phyloP scores from a whole-genome alignment of 306 rosid genomes.

The Mimosa pudica region DNA sequence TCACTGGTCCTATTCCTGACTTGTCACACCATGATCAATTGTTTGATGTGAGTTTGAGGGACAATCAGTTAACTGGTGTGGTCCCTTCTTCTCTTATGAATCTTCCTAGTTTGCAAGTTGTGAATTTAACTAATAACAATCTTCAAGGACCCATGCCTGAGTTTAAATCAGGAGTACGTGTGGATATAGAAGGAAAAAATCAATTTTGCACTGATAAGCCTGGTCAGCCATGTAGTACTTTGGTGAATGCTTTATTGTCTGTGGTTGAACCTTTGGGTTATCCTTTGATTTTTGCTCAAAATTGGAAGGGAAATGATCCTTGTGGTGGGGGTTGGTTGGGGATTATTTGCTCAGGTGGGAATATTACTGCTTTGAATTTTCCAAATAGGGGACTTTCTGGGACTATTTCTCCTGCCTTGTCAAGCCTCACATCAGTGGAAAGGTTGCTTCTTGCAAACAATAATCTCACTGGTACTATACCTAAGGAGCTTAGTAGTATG shows the following conservation, averaged over 20 bases:
- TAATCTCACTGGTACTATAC: constrained; percentile 56
- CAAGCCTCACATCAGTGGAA: constrained; percentile 43
- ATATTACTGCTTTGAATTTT: constrained; percentile 59
- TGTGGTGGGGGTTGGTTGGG: constrained; percentile 63
- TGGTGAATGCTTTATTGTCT: constrained; percentile 53
- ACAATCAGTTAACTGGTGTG: constrained; percentile 72
- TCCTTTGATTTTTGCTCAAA: constrained; percentile 60
- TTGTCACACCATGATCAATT: constrained; percentile 42
- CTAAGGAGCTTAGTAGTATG: constrained; percentile 57
- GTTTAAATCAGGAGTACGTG: constrained; percentile 40
- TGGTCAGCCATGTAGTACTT: constrained; percentile 54
- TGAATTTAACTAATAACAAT: constrained; percentile 68
- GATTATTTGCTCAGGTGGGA: constrained; percentile 42
- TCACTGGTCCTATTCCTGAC: constrained; percentile 84
- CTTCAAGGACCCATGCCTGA: constrained; percentile 77
- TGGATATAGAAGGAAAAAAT: constrained; percentile 49
- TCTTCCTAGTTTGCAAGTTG: constrained; percentile 41
- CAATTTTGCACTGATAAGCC: constrained; percentile 48
- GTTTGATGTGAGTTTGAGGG: constrained; percentile 51
- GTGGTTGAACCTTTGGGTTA: constrained; percentile 52
- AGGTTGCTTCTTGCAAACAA: constrained; percentile 56
- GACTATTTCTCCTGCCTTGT: constrained; percentile 62
- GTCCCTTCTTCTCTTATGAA: constrained; percentile 61
- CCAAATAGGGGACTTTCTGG: constrained; percentile 60
- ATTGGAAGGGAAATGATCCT: constrained; percentile 78